Percentiles rank a stretch among this genome's conserved stretches.
Conservation (phyloP, 108 stramenopile species). For the Fragilaria crotonensis region DNA sequence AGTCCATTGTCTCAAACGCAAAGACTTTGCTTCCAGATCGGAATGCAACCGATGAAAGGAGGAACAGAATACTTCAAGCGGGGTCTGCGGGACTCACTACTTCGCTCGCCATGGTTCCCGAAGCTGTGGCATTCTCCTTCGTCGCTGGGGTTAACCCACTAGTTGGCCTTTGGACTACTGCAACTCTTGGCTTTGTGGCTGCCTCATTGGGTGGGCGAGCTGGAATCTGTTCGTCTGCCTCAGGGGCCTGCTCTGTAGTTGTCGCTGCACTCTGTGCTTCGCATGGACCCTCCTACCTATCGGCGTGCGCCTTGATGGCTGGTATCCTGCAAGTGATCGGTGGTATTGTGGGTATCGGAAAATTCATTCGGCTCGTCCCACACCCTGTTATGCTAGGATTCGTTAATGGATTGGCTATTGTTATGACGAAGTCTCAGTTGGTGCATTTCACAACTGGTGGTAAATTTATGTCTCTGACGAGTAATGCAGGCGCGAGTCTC, state of each 20-base stretch:
- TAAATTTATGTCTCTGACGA: slow-evolving; percentile 32
- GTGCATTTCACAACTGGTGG: slow-evolving; percentile 53
- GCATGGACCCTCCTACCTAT: slow-evolving; percentile 69
- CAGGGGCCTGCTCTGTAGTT: slow-evolving; percentile 81
- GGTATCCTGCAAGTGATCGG: slow-evolving; percentile 67
- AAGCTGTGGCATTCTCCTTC: slow-evolving; percentile 70
- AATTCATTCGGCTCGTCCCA: slow-evolving; percentile 74
- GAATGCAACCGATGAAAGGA: slow-evolving; percentile 4
- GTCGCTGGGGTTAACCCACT: slow-evolving; percentile 69
- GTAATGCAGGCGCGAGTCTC: slow-evolving; percentile 28
- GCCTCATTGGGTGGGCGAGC: slow-evolving; percentile 76
- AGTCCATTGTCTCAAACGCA: slow-evolving; percentile 34
- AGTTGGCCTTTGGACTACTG: slow-evolving; percentile 83
- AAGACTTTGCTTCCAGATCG: slow-evolving; percentile 14
- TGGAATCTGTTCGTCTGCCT: slow-evolving; percentile 79
- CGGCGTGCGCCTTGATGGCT: slow-evolving; percentile 69
- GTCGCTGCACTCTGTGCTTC: slow-evolving; percentile 61
- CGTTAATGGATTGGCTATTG: slow-evolving; percentile 85
- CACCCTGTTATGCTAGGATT: slow-evolving; percentile 92
- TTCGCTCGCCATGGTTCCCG: slow-evolving; percentile 67
- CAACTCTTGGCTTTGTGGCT: slow-evolving; percentile 75
- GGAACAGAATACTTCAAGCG: slow-evolving; percentile 17
- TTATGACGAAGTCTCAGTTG: slow-evolving; percentile 86
- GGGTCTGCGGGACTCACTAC: slow-evolving; percentile 57
- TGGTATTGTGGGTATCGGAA: slow-evolving; percentile 58